These are phyloP conservation scores for Gastrolobium bilobum DNA, from an alignment of 306 rosid genomes.

Conservation along the genomic window DNA sequence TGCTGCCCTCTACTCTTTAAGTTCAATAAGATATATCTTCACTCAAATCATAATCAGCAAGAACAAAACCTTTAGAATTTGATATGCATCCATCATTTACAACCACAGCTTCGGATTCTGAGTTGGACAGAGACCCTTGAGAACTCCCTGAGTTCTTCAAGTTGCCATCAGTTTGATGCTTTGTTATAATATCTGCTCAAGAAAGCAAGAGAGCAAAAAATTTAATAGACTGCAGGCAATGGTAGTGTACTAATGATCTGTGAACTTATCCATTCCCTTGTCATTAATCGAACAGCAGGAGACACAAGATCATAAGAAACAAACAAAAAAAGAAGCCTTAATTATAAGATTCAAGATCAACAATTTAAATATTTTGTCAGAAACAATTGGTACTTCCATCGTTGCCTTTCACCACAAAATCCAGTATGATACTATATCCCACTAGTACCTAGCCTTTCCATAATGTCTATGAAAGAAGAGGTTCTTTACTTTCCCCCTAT, in stretches of 20 bases:
- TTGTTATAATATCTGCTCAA: slow-evolving; percentile 61
- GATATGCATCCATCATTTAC: slow-evolving; percentile 65
- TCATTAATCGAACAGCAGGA: slow-evolving; percentile 14
- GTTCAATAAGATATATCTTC: slow-evolving; percentile 1
- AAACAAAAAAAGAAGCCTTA: neutral
- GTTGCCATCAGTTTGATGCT: slow-evolving; percentile 59
- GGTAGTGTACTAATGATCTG: neutral
- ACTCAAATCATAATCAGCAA: slow-evolving; percentile 5
- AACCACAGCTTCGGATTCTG: slow-evolving; percentile 57
- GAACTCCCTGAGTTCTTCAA: slow-evolving; percentile 59
- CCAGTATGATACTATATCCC: neutral
- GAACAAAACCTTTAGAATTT: slow-evolving; percentile 62
- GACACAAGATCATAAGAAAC: neutral
- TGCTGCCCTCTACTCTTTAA: neutral
- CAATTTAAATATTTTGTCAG: neutral
- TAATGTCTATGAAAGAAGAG: neutral
- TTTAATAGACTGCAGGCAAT: slow-evolving; percentile 31
- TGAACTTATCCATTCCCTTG: neutral
- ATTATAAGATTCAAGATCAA: slow-evolving; percentile 10
- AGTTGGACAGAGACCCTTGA: slow-evolving; percentile 56
- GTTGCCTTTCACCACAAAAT: slow-evolving; percentile 11
- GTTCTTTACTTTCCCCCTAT: slow-evolving; percentile 9
- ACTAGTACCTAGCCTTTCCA: slow-evolving; percentile 31
- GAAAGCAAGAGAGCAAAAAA: slow-evolving; percentile 41
- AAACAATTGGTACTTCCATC: neutral